Evolutionary conservation across 2,329 filamentous ascomycete genomes (phyloP).

Genomic region (Xylaria sp.): DNA sequence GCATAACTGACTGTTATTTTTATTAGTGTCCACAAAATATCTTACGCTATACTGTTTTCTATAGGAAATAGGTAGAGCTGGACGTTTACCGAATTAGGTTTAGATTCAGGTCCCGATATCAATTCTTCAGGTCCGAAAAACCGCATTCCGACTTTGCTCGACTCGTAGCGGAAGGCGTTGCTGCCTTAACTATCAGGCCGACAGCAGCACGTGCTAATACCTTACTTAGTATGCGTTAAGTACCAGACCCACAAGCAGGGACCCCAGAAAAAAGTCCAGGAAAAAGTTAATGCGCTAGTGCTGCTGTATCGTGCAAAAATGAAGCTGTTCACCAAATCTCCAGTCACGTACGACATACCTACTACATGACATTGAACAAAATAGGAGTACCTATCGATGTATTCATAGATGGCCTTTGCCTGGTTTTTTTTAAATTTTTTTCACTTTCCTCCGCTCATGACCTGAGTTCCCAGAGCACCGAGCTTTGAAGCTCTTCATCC

Average conservation of each 20-base stretch:
- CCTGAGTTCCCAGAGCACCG: conserved; percentile 6
- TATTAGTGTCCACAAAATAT: too few relatives aligned
- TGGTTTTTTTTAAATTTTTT: not conserved
- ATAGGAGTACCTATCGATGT: not conserved
- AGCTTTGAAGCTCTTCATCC: conserved; percentile 25
- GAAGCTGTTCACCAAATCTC: conserved; percentile 6
- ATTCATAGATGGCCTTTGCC: not conserved
- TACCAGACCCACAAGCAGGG: too few relatives aligned
- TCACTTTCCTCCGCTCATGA: conserved; percentile 8
- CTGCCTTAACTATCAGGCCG: not conserved
- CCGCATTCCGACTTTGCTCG: too few relatives aligned
- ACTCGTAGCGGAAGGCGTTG: not conserved
- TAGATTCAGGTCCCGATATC: too few relatives aligned
- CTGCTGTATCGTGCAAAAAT: not conserved
- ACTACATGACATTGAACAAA: too few relatives aligned
- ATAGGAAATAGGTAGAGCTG: too few relatives aligned
- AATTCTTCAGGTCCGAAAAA: too few relatives aligned
- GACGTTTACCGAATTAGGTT: too few relatives aligned
- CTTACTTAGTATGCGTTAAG: not conserved
- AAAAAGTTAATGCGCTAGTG: conserved; percentile 4
- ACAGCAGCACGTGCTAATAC: not conserved
- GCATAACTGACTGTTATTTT: too few relatives aligned
- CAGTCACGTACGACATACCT: too few relatives aligned
- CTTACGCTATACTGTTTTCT: too few relatives aligned
- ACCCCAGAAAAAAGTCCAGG: conserved; percentile 17